Evolutionary conservation across 352 stramenopile species (phyloP), one percentile per base, ranked within the genome.

Genomic region (Globisporangium paroecandrum): DNA sequence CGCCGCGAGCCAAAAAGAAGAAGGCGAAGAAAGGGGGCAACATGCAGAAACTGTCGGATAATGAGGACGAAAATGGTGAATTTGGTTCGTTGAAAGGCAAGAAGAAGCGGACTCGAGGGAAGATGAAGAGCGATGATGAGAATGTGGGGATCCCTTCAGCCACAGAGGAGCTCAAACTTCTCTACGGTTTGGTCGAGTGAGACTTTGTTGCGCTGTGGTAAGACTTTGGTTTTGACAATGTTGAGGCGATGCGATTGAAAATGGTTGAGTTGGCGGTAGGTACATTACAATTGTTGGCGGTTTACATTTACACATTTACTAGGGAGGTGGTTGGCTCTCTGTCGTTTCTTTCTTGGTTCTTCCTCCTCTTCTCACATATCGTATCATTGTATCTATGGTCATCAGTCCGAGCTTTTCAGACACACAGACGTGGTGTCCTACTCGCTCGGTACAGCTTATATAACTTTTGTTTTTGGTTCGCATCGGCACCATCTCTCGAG

Each of bases 1-100:
- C 77, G 6, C 77, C 77, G 13, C 66, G 72, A 22, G 36, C 47
- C 20, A 65, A 69, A 56, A 65, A 34, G 27, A 65, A 66, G 49
- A 49, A 55, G 25, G 29, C 24, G 5, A 20, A 22, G 8, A 27
- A 53, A n/a, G 41, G 24, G 22, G 49, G 0, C 3, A 47, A 38
- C 38, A 4, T 32, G 22, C 7, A 20, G 15, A 67, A 27, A 53
- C n/a, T n/a, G 41, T 49, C 41, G 41, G 41, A 49, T 49, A n/a
- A 4, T 25, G 24, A 34, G 34, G 34, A 38, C 22, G 34, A 49
- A 47, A 8, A 24, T 25, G 24, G 3, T 20, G 27, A 43, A 32
- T 13, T 22, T 57, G 13, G n/a, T 34, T 61, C 47, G n/a, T 27
- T 13, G 7, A 60, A 43, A 36, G 18, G 29, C 55, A 47, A 47